Conservation (phyloP, 2,329 filamentous ascomycete genomes). For the Drechmeria coniospora region DNA sequence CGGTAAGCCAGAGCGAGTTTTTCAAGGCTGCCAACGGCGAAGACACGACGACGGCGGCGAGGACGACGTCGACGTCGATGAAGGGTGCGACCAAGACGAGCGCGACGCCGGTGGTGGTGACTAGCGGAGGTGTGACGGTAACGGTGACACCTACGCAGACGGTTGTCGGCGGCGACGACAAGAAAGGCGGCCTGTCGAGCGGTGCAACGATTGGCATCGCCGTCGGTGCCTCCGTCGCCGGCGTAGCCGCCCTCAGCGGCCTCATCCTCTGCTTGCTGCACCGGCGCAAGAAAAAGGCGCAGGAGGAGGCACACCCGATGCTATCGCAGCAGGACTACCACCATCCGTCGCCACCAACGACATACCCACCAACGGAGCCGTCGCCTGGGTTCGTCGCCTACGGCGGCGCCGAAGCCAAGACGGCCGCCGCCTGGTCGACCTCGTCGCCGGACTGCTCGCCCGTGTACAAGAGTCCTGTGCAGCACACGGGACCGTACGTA, state of each 20-base stretch:
- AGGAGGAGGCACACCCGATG: slow-evolving; percentile 17
- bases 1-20: slow-evolving; percentile 25
- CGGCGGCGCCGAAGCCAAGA: slow-evolving; percentile 5
- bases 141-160: slow-evolving; percentile 2
- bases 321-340: slow-evolving; percentile 8
- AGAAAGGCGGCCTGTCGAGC: slow-evolving; percentile 14
- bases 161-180: background rate
- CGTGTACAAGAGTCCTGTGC: slow-evolving; percentile 1
- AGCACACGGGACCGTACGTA: slow-evolving; percentile 5
- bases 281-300: slow-evolving; percentile 10
- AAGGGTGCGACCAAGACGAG: slow-evolving; percentile 3
- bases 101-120: slow-evolving; percentile 2
- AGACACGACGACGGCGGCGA: background rate
- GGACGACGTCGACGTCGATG: background rate
- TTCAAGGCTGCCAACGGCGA: slow-evolving; percentile 10
- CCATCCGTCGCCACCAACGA: slow-evolving; percentile 6
- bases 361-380: slow-evolving; percentile 9
- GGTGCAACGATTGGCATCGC: slow-evolving; percentile 24
- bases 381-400: slow-evolving; percentile 6
- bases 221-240: slow-evolving; percentile 18
- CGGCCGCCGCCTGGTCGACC: slow-evolving; percentile 3
- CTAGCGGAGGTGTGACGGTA: background rate
- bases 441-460: background rate
- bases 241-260: slow-evolving; percentile 11
- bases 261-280: slow-evolving; percentile 13